A percentile compares a stretch with the other conserved stretches of the same genome.
Evolutionary conservation across 345 rosid genomes (phyloP).

Genomic region (Populus simonii): DNA sequence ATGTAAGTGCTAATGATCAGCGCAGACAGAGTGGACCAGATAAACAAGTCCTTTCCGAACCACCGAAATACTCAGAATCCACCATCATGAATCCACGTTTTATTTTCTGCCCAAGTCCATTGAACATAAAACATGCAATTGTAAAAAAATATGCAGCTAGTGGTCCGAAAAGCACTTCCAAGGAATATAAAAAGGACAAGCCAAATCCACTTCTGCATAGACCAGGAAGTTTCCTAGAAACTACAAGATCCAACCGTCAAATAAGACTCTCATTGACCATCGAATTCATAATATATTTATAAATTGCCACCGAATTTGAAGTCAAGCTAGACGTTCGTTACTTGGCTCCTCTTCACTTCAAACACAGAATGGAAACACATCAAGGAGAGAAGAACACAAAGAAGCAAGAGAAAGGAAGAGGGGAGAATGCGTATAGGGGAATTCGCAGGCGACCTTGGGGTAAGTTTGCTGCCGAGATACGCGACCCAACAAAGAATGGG

Average conservation of each 20-base stretch:
- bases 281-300: not conserved
- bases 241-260: conserved; percentile 25
- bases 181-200: not conserved
- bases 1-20: not conserved
- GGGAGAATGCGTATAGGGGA: conserved; percentile 57
- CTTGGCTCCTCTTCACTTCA: not conserved
- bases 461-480: conserved; percentile 77
- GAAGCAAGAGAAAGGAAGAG: conserved; percentile 4
- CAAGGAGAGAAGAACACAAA: conserved; percentile 4
- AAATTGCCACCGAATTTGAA: not conserved
- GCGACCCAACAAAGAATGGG: conserved; percentile 65
- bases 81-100: not conserved
- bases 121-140: not conserved
- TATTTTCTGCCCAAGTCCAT: not conserved
- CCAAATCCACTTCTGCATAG: not conserved
- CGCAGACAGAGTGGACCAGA: not conserved
- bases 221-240: conserved; percentile 12
- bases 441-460: conserved; percentile 82
- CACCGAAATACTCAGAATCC: not conserved
- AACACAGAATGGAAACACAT: conserved; percentile 19
- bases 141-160: not conserved
- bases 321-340: not conserved
- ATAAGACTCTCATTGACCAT: conserved; percentile 11
- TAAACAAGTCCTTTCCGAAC: not conserved
- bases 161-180: not conserved